Evolutionary conservation across 2,329 filamentous ascomycete genomes (phyloP), one percentile per base, ranked within the genome.

Genomic region (Talaromyces piceae): DNA sequence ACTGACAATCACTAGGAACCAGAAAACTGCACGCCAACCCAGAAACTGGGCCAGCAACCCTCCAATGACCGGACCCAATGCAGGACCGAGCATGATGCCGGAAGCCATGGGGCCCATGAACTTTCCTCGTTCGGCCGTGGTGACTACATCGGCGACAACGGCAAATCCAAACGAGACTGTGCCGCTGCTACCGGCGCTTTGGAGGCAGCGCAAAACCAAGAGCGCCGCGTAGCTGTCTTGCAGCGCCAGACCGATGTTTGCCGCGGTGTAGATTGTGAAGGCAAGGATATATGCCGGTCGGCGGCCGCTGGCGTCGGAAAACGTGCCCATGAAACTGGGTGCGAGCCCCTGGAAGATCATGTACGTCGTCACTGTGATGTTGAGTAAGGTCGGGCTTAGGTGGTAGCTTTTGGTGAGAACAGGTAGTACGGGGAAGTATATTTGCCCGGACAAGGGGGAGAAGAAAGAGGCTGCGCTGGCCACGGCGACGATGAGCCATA

Each of bases 151-250:
- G 0, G 84, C 83, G 12, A 91, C 79, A 1, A 89, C 81, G 2
- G 82, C 87, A 54, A 79, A 85, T 0, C 80, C 81, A 1, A 93
- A 72, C 0, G 87, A 83, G n/a, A 89, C 73, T 0, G 84, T 86
- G 0, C 82, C 82, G 58, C 81, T 84, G 62, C 80, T 84, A 0
- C 85, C 83, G 0, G 74, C 73, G 27, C 80, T 82, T 60, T 87
- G 83, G 3, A 85, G 52, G 67, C 79, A 81, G 0, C 83, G 76
- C 7, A 87, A 67, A 2, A 84, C 70, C 27, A 86, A 61, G 18
- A 87, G 66, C 0, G 81, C 78, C 1, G 74, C 71, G 50, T 79
- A 82, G 59, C 77, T 71, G 26, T 75, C 68, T 58, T 83, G 79
- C n/a, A 83, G 60, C 12, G 80, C 80, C 2, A 84, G 67, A 0